phyloP scores from a whole-genome alignment of 2,329 filamentous ascomycete genomes.

The Zymoseptoria passerinii region DNA sequence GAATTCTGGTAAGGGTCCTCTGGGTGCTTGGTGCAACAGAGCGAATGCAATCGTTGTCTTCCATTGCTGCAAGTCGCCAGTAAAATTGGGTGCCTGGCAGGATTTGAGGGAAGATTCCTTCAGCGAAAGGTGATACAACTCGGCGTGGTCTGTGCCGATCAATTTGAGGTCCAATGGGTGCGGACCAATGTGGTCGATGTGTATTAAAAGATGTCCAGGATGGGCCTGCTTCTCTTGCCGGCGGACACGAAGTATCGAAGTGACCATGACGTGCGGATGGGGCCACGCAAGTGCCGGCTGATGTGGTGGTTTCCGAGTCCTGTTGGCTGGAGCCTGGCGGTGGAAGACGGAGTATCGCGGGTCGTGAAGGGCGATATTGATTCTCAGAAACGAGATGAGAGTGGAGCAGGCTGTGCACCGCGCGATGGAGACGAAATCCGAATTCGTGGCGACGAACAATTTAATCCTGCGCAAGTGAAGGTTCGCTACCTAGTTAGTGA shows the following conservation, averaged over 20 bases:
- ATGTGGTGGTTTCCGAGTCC: not conserved
- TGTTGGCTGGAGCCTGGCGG: not conserved
- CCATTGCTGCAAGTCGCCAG: constrained; percentile 59
- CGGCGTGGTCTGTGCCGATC: constrained; percentile 58
- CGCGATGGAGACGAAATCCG: too few relatives aligned
- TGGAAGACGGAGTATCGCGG: not conserved
- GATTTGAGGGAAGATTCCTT: constrained; percentile 48
- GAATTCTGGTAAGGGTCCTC: constrained; percentile 37
- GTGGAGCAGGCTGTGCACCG: not conserved
- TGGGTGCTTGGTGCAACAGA: constrained; percentile 40
- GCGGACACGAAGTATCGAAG: constrained; percentile 48
- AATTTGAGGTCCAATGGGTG: constrained; percentile 55
- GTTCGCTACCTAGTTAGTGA: too few relatives aligned
- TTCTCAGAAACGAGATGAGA: not conserved
- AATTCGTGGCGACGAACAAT: too few relatives aligned
- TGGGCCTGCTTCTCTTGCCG: constrained; percentile 35
- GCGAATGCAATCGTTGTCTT: constrained; percentile 50
- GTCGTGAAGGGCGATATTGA: not conserved
- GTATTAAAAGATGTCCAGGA: constrained; percentile 46
- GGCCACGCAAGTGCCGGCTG: not conserved
- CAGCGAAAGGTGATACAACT: constrained; percentile 53
- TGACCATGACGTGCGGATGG: not conserved
- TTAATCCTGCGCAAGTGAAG: too few relatives aligned
- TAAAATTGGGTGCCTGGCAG: constrained; percentile 47
- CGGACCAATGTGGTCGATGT: constrained; percentile 47